These are phyloP conservation scores for Ophiobolus disseminans DNA, from an alignment of 2,329 filamentous ascomycete genomes.

Conservation along the genomic window DNA sequence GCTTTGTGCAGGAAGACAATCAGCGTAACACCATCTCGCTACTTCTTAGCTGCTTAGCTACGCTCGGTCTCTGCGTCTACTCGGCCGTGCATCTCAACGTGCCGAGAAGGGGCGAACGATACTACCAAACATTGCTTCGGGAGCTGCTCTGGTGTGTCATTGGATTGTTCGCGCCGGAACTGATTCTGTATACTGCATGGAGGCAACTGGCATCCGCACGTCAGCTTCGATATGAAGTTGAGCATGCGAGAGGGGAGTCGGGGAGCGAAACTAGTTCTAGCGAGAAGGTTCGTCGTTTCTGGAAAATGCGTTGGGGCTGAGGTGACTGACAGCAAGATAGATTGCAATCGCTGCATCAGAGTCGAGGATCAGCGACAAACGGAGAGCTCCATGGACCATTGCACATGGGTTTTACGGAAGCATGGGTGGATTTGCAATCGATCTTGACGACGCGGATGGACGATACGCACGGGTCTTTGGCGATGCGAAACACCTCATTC, in stretches of 20 bases:
- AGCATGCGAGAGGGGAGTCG: background rate
- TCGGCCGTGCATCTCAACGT: conserved; percentile 26
- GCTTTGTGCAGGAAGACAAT: conserved; percentile 10
- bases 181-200: conserved; percentile 19
- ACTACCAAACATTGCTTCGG: conserved; percentile 4
- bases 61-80: conserved; percentile 23
- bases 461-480: conserved; percentile 3
- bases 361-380: conserved; percentile 4
- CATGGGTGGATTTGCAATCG: conserved; percentile 27
- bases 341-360: background rate
- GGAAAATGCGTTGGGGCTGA: conserved; percentile 1
- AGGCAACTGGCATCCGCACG: conserved; percentile 15
- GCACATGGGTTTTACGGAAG: conserved; percentile 16
- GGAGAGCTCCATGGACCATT: conserved; percentile 14
- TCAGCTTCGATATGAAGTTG: conserved; percentile 11
- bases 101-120: conserved; percentile 6
- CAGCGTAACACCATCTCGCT: conserved; percentile 6
- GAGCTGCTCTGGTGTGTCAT: conserved; percentile 16
- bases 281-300: background rate
- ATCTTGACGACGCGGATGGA: conserved; percentile 8
- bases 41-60: conserved; percentile 19
- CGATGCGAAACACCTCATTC: conserved; percentile 1
- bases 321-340: background rate
- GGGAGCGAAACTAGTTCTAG: background rate
- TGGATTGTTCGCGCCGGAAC: conserved; percentile 21